Conservation (phyloP, 163 green algal genomes). For the Scenedesmus sp. region DNA sequence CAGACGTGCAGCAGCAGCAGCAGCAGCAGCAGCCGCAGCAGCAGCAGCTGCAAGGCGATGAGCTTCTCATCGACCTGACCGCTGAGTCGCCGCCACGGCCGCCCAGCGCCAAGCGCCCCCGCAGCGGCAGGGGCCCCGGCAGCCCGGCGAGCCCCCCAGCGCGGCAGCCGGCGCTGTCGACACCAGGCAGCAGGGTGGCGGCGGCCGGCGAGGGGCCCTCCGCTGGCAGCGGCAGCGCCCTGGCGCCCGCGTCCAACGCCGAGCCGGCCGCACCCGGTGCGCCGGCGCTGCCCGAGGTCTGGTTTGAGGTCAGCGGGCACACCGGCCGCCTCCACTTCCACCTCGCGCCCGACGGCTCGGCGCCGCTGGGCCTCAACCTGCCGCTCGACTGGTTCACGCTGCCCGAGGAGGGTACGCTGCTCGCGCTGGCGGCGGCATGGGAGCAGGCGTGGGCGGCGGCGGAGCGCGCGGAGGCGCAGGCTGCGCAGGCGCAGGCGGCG, state of each 20-base stretch:
- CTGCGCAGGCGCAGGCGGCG: background rate
- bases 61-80: constrained; percentile 30
- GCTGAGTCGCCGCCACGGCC: constrained; percentile 12
- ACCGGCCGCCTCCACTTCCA: constrained; percentile 89
- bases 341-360: constrained; percentile 59
- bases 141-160: too few species aligned
- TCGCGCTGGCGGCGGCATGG: constrained; percentile 34
- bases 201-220: too few species aligned
- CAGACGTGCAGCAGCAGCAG: too few species aligned
- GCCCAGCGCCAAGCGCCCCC: background rate
- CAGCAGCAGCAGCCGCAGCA: constrained; percentile 31
- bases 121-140: too few species aligned
- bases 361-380: constrained; percentile 73
- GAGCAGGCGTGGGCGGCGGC: background rate
- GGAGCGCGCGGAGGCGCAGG: constrained; percentile 8
- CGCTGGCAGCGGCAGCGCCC: too few species aligned
- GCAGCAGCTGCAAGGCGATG: background rate
- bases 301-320: constrained; percentile 84
- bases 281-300: constrained; percentile 52
- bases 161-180: too few species aligned
- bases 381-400: constrained; percentile 74
- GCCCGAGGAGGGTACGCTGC: constrained; percentile 40
- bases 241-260: too few species aligned
- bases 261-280: too few species aligned
- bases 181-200: background rate